Percentiles rank a stretch among this genome's conserved stretches.
These are phyloP conservation scores for Auxenochlorella protothecoides DNA, from an alignment of 139 green algal species.

Conservation along the genomic window DNA sequence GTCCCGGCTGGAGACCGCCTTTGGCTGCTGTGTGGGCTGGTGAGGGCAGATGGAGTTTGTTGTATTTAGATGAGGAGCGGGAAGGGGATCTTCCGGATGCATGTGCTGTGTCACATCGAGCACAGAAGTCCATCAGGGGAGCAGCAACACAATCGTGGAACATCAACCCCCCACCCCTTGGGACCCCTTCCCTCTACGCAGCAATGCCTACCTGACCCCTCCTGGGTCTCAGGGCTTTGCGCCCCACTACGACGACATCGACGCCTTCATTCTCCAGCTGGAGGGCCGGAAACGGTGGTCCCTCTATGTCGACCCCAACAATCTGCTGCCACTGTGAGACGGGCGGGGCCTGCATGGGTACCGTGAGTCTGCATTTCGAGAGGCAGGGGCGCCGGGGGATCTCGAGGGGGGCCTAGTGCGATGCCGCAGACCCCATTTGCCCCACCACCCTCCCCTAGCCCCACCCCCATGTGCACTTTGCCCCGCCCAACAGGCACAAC, in stretches of 20 bases:
- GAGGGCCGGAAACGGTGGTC: constrained; percentile 66
- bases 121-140: constrained; percentile 3
- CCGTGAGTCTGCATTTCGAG: neutral
- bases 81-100: too few species aligned
- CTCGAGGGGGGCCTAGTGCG: neutral
- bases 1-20: constrained; percentile 49
- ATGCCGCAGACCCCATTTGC: neutral
- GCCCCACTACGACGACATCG: constrained; percentile 79
- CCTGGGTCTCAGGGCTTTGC: constrained; percentile 41
- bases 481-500: constrained; percentile 9
- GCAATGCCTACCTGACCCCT: constrained; percentile 61
- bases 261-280: constrained; percentile 72
- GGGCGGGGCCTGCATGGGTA: neutral
- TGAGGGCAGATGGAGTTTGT: neutral
- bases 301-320: constrained; percentile 8
- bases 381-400: neutral
- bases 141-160: too few species aligned
- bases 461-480: neutral
- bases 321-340: constrained; percentile 31
- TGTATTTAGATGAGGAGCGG: too few species aligned
- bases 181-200: too few species aligned
- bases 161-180: too few species aligned
- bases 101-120: too few species aligned
- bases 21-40: constrained; percentile 64
- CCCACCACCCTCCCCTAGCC: constrained; percentile 5